These are phyloP conservation scores for Aureoboletus auriporus DNA, from an alignment of 768 basidiomycete genomes.

Conservation along the genomic window DNA sequence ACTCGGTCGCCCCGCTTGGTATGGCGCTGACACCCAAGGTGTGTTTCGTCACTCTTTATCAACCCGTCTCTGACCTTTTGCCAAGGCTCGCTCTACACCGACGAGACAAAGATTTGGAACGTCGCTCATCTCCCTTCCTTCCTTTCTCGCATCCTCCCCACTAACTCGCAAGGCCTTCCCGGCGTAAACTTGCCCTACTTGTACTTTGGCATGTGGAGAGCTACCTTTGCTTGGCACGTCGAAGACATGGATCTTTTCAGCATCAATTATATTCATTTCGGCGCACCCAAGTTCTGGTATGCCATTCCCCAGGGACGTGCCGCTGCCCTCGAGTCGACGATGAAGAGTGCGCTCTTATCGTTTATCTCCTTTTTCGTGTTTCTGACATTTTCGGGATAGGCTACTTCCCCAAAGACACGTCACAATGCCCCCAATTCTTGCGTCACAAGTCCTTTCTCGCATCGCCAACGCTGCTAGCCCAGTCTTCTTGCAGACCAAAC, in stretches of 20 bases:
- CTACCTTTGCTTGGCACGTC: conserved; percentile 98
- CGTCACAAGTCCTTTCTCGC: conserved; percentile 96
- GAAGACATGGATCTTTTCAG: conserved; percentile 99
- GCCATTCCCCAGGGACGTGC: conserved; percentile 88
- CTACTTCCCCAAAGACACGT: conserved; percentile 85
- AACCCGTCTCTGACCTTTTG: not conserved
- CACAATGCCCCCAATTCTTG: conserved; percentile 87
- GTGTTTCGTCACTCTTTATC: conserved; percentile 18
- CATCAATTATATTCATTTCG: conserved; percentile 99
- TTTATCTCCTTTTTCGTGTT: not conserved
- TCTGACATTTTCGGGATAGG: conserved; percentile 39
- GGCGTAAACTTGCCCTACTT: conserved; percentile 97
- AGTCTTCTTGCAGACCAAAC: conserved; percentile 79
- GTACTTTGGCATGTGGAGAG: conserved; percentile 99
- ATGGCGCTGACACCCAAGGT: conserved; percentile 96
- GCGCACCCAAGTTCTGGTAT: conserved; percentile 97
- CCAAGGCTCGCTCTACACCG: conserved; percentile 64
- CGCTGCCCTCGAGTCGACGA: conserved; percentile 77
- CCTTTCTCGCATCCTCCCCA: conserved; percentile 73
- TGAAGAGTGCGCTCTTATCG: conserved; percentile 59
- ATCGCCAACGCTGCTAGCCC: conserved; percentile 78
- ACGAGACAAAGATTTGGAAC: conserved; percentile 84
- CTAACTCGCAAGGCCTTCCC: conserved; percentile 67
- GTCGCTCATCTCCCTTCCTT: conserved; percentile 89
- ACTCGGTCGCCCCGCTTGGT: conserved; percentile 90